Conservation (phyloP, 257 asterid species). For the Linaria vulgaris region DNA sequence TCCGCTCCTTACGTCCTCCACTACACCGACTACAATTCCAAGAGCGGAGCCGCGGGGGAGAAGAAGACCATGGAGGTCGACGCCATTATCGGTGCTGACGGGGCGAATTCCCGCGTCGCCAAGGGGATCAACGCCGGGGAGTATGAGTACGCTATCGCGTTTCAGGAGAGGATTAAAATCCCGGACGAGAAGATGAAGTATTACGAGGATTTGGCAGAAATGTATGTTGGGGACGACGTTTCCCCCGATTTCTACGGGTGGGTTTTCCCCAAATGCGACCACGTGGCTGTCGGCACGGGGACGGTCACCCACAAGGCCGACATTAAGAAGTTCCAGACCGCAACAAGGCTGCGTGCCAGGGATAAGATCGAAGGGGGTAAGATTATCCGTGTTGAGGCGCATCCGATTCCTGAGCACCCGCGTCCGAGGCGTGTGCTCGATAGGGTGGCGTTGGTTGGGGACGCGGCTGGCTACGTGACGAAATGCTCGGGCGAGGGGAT, state of each 20-base stretch:
- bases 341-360: conserved; percentile 73
- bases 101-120: conserved; percentile 94
- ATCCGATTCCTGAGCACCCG: conserved; percentile 90
- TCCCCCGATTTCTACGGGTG: conserved; percentile 94
- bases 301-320: conserved; percentile 89
- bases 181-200: conserved; percentile 86
- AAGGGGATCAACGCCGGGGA: conserved; percentile 84
- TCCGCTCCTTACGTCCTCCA: conserved; percentile 66
- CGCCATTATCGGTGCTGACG: conserved; percentile 90
- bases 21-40: conserved; percentile 64
- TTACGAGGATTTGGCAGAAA: conserved; percentile 75
- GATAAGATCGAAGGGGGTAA: conserved; percentile 74
- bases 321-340: conserved; percentile 75
- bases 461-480: conserved; percentile 90
- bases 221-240: conserved; percentile 94
- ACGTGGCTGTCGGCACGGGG: conserved; percentile 95
- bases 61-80: conserved; percentile 72
- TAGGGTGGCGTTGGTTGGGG: conserved; percentile 78
- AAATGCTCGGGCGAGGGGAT: conserved; percentile 95
- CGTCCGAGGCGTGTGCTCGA: conserved; percentile 66
- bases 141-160: conserved; percentile 93
- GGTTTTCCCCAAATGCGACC: conserved; percentile 96
- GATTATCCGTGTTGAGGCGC: conserved; percentile 90
- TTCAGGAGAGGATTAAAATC: conserved; percentile 83
- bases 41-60: conserved; percentile 68